These are phyloP conservation scores for Phytophthora vignae DNA, from an alignment of 352 stramenopile species.

Conservation along the genomic window DNA sequence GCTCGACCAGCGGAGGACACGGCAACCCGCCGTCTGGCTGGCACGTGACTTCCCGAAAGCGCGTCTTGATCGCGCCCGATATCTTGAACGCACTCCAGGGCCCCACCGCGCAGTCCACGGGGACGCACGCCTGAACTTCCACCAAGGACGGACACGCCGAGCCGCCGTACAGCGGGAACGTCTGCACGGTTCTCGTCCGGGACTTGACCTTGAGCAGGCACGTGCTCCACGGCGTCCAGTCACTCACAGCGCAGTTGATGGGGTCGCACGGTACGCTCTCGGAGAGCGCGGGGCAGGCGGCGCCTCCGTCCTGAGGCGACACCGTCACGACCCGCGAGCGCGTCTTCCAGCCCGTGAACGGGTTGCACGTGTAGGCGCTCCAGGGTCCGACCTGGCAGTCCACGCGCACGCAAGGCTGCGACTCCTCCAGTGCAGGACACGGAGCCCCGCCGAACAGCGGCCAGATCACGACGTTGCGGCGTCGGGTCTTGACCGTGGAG, in stretches of 20 bases:
- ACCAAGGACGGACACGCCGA: slow-evolving; percentile 37
- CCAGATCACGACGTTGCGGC: slow-evolving; percentile 39
- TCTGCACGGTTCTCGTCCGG: slow-evolving; percentile 45
- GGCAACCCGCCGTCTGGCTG: slow-evolving; percentile 48
- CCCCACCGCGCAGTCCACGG: slow-evolving; percentile 56
- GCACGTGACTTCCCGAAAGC: slow-evolving; percentile 46
- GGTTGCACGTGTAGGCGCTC: slow-evolving; percentile 42
- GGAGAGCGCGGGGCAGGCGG: slow-evolving; percentile 31
- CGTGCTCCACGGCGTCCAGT: slow-evolving; percentile 51
- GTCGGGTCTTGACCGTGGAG: slow-evolving; percentile 47
- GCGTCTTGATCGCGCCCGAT: slow-evolving; percentile 45
- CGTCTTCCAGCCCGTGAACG: slow-evolving; percentile 39
- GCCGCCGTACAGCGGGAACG: slow-evolving; percentile 48
- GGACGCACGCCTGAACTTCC: slow-evolving; percentile 36
- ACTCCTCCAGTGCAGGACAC: slow-evolving; percentile 56
- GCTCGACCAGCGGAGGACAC: slow-evolving; percentile 54
- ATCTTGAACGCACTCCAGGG: slow-evolving; percentile 46
- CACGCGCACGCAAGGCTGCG: slow-evolving; percentile 50
- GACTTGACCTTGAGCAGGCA: slow-evolving; percentile 48
- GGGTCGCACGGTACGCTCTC: slow-evolving; percentile 48
- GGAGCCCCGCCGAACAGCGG: slow-evolving; percentile 39
- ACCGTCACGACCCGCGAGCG: slow-evolving; percentile 42
- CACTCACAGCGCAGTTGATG: slow-evolving; percentile 51
- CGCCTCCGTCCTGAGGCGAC: slow-evolving; percentile 33
- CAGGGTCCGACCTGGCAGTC: slow-evolving; percentile 49